Conservation (phyloP, 1,284 basidiomycete genomes). For the Rhodotorula sp. region DNA sequence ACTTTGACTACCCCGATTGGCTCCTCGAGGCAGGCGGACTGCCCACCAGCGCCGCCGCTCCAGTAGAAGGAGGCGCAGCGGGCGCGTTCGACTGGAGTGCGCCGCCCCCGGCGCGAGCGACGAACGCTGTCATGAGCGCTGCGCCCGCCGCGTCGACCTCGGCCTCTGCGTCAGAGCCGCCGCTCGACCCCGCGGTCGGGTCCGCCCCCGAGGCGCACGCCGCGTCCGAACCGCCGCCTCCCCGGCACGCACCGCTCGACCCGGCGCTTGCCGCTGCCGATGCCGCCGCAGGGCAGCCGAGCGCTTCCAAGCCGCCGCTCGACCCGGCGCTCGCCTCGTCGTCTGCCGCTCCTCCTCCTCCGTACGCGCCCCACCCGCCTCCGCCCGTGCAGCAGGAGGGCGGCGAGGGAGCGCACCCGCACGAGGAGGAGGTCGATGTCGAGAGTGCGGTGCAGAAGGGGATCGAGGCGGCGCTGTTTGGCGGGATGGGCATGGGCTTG, state of each 20-base stretch:
- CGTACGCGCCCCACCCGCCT: too few species aligned
- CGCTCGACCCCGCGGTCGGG: too few species aligned
- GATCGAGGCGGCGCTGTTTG: neutral
- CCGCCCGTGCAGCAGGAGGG: neutral
- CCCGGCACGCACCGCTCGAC: neutral
- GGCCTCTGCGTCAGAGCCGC: too few species aligned
- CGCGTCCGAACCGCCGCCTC: neutral
- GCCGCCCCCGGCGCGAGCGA: too few species aligned
- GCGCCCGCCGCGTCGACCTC: too few species aligned
- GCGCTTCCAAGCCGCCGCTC: neutral
- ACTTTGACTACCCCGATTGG: conserved; percentile 15
- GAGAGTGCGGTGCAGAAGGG: neutral
- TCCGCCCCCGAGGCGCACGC: neutral
- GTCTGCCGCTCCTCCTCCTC: too few species aligned
- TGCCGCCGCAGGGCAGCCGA: neutral
- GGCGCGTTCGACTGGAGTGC: too few species aligned
- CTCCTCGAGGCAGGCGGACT: conserved; percentile 7
- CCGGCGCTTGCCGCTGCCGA: neutral
- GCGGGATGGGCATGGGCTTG: neutral
- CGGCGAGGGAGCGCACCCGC: neutral
- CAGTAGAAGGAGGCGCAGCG: neutral
- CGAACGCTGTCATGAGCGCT: too few species aligned
- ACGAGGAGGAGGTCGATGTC: neutral
- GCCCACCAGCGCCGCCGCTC: too few species aligned
- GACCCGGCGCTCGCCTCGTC: neutral